Percentiles rank a stretch among this genome's conserved stretches.
Conservation (phyloP, 441 rosid species). For the Erodium texanum region DNA sequence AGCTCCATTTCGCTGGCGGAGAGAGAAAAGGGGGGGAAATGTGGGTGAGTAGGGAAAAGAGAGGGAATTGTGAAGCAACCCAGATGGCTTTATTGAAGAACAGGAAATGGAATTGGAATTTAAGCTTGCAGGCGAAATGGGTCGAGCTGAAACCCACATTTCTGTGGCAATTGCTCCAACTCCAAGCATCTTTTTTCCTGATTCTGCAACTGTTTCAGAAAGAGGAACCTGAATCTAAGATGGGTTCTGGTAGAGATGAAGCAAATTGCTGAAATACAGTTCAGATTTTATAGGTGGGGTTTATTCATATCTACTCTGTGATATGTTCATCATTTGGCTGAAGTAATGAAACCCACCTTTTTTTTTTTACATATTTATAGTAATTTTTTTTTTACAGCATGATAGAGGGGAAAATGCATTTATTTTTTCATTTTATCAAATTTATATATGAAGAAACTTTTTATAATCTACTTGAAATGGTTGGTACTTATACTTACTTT, state of each 20-base stretch:
- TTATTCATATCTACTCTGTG: neutral
- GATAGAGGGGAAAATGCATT: too few species aligned
- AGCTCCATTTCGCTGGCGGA: neutral
- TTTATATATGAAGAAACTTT: too few species aligned
- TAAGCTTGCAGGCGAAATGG: too few species aligned
- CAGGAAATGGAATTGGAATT: too few species aligned
- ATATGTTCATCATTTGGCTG: neutral
- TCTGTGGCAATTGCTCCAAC: neutral
- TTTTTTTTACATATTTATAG: too few species aligned
- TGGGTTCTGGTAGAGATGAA: neutral
- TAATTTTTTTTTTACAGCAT: too few species aligned
- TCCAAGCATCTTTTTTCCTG: constrained; percentile 15
- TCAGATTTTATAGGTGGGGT: neutral
- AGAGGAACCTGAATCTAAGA: neutral
- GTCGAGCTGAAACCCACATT: too few species aligned
- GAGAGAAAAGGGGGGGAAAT: neutral
- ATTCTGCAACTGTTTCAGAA: neutral
- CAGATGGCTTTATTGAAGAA: too few species aligned
- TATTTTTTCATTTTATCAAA: too few species aligned
- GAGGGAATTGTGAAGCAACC: neutral
- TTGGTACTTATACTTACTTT: too few species aligned
- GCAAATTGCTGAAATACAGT: neutral
- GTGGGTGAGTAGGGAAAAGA: neutral
- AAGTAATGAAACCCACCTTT: neutral
- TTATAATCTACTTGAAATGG: too few species aligned